Evolutionary conservation across 306 rosid genomes (phyloP).

Genomic region (Canavalia gladiata): DNA sequence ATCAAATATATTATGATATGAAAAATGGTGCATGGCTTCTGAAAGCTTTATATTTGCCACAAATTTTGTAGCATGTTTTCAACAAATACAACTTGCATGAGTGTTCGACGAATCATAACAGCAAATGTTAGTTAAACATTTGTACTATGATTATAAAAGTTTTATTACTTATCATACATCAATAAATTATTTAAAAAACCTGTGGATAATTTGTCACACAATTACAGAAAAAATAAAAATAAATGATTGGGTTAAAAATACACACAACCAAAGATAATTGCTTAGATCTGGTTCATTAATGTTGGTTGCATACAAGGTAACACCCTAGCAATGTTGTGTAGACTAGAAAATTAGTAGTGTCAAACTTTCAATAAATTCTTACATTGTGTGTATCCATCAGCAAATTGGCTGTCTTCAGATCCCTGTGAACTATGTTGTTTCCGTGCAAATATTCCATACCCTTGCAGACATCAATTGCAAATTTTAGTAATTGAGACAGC

Average conservation of each 20-base stretch:
- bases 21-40: not conserved
- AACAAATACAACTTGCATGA: not conserved
- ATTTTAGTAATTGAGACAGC: constrained; percentile 78
- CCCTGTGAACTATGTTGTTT: constrained; percentile 90
- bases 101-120: not conserved
- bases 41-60: not conserved
- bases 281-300: not conserved
- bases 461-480: constrained; percentile 90
- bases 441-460: constrained; percentile 98
- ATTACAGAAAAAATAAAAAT: not conserved
- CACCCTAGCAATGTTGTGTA: not conserved
- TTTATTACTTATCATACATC: not conserved
- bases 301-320: constrained; percentile 32
- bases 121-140: not conserved
- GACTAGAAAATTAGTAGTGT: constrained; percentile 22
- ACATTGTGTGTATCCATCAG: constrained; percentile 89
- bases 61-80: not conserved
- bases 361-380: constrained; percentile 54
- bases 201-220: not conserved
- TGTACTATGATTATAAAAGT: not conserved
- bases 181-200: constrained; percentile 23
- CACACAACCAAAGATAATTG: constrained; percentile 5
- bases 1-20: not conserved
- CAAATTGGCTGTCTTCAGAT: constrained; percentile 96
- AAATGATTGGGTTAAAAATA: constrained; percentile 11